A percentile compares a stretch with the other conserved stretches of the same genome.
Conservation (phyloP, 805 yeast species). For the Myxozyma vanderwaltii region DNA sequence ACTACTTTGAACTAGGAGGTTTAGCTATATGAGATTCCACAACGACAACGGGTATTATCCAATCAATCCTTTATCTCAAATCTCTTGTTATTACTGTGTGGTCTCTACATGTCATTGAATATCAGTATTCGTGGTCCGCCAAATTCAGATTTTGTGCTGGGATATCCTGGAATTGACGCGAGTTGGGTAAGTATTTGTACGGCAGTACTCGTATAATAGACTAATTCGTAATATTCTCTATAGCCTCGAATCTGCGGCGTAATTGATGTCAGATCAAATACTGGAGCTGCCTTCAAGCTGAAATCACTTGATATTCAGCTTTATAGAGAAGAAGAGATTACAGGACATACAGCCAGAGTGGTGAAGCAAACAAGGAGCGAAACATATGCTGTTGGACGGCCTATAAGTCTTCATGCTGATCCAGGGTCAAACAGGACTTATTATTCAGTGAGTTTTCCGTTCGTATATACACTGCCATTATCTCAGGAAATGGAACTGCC, state of each 20-base stretch:
- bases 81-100: too few relatives aligned
- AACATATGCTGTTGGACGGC: slow-evolving; percentile 44
- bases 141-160: slow-evolving; percentile 47
- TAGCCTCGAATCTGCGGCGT: slow-evolving; percentile 47
- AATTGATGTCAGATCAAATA: slow-evolving; percentile 44
- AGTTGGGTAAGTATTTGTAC: slow-evolving; percentile 39
- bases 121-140: slow-evolving; percentile 44
- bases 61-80: too few relatives aligned
- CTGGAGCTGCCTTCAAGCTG: slow-evolving; percentile 36
- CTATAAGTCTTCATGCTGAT: slow-evolving; percentile 37
- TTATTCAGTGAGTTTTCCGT: slow-evolving; percentile 45
- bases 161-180: slow-evolving; percentile 50
- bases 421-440: slow-evolving; percentile 21
- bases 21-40: too few relatives aligned
- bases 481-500: slow-evolving; percentile 43
- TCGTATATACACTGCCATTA: slow-evolving; percentile 40
- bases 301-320: slow-evolving; percentile 43
- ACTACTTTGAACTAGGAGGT: too few relatives aligned
- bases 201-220: not conserved
- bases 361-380: slow-evolving; percentile 39
- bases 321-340: slow-evolving; percentile 45
- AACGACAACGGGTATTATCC: too few relatives aligned
- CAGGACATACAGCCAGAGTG: slow-evolving; percentile 10
- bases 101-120: slow-evolving; percentile 13
- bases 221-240: not conserved